Evolutionary conservation across 441 rosid genomes (phyloP).

Genomic region (Heliophila coronopifolia): DNA sequence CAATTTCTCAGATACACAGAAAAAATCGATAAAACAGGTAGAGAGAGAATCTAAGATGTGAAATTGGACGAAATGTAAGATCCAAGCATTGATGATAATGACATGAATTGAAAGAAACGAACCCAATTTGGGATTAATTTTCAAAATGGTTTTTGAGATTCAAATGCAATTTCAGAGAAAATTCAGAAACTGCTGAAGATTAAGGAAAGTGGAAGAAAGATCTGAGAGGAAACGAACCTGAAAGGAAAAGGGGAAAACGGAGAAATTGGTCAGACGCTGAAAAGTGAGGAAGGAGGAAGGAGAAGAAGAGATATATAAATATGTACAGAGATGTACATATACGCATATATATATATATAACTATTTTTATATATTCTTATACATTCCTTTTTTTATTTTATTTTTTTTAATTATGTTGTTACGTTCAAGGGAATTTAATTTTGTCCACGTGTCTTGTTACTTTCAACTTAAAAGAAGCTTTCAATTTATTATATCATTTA

Average conservation of each 20-base stretch:
- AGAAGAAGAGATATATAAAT: slow-evolving; percentile 11
- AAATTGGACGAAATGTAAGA: slow-evolving; percentile 12
- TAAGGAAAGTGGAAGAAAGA: neutral
- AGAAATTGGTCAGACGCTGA: slow-evolving; percentile 23
- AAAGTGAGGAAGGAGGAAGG: slow-evolving; percentile 13
- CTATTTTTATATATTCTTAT: too few species aligned
- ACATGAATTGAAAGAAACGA: slow-evolving; percentile 5
- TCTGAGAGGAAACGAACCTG: slow-evolving; percentile 20
- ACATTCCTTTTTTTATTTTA: slow-evolving; percentile 29
- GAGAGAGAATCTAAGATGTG: slow-evolving; percentile 3
- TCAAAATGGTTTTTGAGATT: neutral
- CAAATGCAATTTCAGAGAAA: neutral
- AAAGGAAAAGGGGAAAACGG: slow-evolving; percentile 10
- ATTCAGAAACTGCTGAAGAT: neutral
- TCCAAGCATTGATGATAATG: slow-evolving; percentile 15
- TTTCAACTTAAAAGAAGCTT: neutral
- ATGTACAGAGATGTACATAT: neutral
- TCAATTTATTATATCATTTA: too few species aligned
- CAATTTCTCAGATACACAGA: neutral
- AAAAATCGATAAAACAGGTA: neutral
- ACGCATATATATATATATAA: neutral
- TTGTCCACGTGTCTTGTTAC: slow-evolving; percentile 13
- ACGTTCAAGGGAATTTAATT: neutral
- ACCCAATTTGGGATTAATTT: neutral
- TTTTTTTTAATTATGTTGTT: slow-evolving; percentile 11